Evolutionary conservation across 306 rosid genomes (phyloP).

Genomic region (Cicer cuneatum): DNA sequence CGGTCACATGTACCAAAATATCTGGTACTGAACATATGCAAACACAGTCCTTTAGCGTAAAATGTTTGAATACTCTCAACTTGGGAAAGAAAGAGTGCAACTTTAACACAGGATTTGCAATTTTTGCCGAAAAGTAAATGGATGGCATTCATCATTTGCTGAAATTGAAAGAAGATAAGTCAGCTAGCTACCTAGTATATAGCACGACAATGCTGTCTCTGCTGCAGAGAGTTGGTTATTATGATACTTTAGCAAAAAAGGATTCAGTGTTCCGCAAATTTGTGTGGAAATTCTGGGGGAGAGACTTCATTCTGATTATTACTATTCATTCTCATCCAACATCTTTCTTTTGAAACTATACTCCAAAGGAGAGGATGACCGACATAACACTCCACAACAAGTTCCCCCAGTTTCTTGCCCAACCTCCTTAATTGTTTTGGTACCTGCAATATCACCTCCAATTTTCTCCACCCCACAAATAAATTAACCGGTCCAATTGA

Average conservation of each 20-base stretch:
- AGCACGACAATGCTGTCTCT: conserved; percentile 17
- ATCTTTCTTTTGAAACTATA: not conserved
- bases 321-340: not conserved
- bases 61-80: not conserved
- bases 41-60: not conserved
- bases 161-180: not conserved
- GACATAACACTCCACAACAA: too few species aligned
- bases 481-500: conserved; percentile 3
- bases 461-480: not conserved
- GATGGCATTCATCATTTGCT: conserved; percentile 11
- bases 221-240: not conserved
- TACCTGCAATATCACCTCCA: too few species aligned
- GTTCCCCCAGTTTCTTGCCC: too few species aligned
- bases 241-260: conserved; percentile 18
- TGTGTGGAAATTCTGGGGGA: not conserved
- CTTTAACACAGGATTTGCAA: conserved; percentile 8
- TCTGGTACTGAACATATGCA: too few species aligned
- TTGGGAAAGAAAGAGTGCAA: conserved; percentile 27
- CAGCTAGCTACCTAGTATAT: not conserved
- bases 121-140: conserved; percentile 11
- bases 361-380: conserved; percentile 15
- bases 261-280: conserved; percentile 22
- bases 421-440: too few species aligned
- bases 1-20: too few species aligned
- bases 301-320: not conserved